Conservation (phyloP, 2,329 filamentous ascomycete genomes). For the Hymenoscyphus infarciens region DNA sequence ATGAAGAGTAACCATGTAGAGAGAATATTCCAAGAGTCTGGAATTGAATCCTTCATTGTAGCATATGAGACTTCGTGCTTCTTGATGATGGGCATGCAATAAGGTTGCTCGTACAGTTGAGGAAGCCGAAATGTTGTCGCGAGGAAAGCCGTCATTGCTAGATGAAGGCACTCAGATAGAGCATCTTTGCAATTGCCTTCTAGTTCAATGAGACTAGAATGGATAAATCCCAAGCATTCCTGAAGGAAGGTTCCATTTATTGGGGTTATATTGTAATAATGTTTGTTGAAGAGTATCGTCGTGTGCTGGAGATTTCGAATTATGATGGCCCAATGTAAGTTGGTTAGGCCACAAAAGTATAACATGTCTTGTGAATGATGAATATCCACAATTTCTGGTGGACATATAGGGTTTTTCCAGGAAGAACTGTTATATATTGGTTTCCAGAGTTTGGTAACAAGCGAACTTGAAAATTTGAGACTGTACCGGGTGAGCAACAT, state of each 20-base stretch:
- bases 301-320: background rate
- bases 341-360: background rate
- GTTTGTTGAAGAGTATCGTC: background rate
- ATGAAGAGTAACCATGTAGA: background rate
- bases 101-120: background rate
- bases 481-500: background rate
- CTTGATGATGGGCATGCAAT: background rate
- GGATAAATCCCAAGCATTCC: background rate
- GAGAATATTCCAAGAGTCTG: background rate
- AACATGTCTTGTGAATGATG: background rate
- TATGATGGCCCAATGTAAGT: background rate
- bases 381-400: background rate
- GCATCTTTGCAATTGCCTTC: background rate
- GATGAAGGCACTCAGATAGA: background rate
- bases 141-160: background rate
- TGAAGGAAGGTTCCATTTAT: background rate
- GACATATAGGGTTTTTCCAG: background rate
- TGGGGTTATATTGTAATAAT: background rate
- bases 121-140: background rate
- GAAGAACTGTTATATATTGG: background rate
- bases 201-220: background rate
- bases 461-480: background rate
- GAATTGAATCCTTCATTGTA: background rate
- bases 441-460: background rate
- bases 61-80: background rate